Percentiles rank a stretch among this genome's conserved stretches.
Conservation (phyloP, 768 basidiomycete species). For the Russula emetica region DNA sequence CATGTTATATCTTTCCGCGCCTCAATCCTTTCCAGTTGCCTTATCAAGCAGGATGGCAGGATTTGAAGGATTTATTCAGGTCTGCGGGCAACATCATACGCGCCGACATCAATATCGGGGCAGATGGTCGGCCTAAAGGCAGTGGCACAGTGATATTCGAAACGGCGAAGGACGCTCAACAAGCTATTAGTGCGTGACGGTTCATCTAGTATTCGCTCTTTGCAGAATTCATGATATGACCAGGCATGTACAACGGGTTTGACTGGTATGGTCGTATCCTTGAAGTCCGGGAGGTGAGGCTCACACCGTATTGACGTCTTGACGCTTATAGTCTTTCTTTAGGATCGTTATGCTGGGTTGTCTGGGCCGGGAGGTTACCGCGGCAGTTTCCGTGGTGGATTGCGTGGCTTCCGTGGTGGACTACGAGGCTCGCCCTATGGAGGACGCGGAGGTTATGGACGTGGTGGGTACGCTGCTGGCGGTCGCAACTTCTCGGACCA, state of each 20-base stretch:
- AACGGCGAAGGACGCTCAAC: slow-evolving; percentile 81
- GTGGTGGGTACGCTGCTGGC: slow-evolving; percentile 45
- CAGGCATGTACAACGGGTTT: slow-evolving; percentile 95
- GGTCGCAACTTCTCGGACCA: slow-evolving; percentile 79
- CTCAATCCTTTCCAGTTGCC: slow-evolving; percentile 56
- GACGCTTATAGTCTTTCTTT: background rate
- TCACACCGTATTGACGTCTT: background rate
- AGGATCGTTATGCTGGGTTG: slow-evolving; percentile 88
- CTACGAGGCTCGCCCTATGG: slow-evolving; percentile 52
- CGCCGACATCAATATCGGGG: slow-evolving; percentile 91
- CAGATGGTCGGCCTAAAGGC: slow-evolving; percentile 90
- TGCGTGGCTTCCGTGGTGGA: slow-evolving; percentile 43
- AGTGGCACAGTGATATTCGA: slow-evolving; percentile 98
- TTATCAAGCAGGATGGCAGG: slow-evolving; percentile 98
- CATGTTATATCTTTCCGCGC: background rate
- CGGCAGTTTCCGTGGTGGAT: slow-evolving; percentile 48
- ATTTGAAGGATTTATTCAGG: slow-evolving; percentile 95
- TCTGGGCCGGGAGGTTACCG: slow-evolving; percentile 58
- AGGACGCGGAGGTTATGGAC: slow-evolving; percentile 50
- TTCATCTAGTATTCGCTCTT: background rate
- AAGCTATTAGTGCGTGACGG: slow-evolving; percentile 74
- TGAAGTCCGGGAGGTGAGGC: slow-evolving; percentile 86
- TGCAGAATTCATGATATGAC: slow-evolving; percentile 4
- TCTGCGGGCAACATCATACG: slow-evolving; percentile 92
- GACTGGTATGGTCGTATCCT: slow-evolving; percentile 96